Percentiles rank a stretch among this genome's conserved stretches.
phyloP scores from a whole-genome alignment of 2,329 filamentous ascomycete species.

The Cyanodermella asteris region DNA sequence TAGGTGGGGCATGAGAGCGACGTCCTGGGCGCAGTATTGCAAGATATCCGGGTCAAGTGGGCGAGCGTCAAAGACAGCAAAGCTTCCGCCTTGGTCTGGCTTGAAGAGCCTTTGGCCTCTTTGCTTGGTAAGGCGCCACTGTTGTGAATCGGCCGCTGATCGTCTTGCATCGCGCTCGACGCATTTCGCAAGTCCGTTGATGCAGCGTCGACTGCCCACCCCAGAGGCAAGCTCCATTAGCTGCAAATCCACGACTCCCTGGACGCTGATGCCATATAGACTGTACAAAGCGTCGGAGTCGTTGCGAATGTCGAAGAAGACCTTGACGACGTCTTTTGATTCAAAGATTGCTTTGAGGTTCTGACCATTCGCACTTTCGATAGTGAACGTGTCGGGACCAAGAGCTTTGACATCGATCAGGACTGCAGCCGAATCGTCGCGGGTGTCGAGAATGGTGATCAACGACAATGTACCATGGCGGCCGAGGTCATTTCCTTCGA shows the following conservation, averaged over 20 bases:
- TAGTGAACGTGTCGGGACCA: constrained; percentile 11
- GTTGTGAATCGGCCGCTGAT: no score
- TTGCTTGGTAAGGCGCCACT: constrained; percentile 7
- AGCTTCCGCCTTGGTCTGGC: constrained; percentile 9
- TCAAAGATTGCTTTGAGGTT: constrained; percentile 14
- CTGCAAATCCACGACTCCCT: constrained; percentile 30
- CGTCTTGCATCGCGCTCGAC: constrained; percentile 14
- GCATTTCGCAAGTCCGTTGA: constrained; percentile 18
- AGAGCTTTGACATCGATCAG: constrained; percentile 14
- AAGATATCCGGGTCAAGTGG: no score
- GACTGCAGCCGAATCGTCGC: no score
- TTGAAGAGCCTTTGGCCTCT: constrained; percentile 10
- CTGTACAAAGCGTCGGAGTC: constrained; percentile 33
- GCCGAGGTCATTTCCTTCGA: constrained; percentile 4
- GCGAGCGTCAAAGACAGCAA: constrained; percentile 12
- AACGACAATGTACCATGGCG: constrained; percentile 5
- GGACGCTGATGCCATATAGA: constrained; percentile 22
- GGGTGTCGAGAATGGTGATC: constrained; percentile 2
- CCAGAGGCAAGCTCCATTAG: constrained; percentile 30
- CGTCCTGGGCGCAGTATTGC: constrained; percentile 4
- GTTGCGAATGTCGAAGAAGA: constrained; percentile 36
- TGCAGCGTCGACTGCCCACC: not conserved
- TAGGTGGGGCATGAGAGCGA: constrained; percentile 2
- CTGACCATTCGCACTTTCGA: constrained; percentile 6
- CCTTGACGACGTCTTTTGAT: constrained; percentile 18